These are phyloP conservation scores for Hysterangium stoloniferum DNA, from an alignment of 768 basidiomycete species.

Conservation along the genomic window DNA sequence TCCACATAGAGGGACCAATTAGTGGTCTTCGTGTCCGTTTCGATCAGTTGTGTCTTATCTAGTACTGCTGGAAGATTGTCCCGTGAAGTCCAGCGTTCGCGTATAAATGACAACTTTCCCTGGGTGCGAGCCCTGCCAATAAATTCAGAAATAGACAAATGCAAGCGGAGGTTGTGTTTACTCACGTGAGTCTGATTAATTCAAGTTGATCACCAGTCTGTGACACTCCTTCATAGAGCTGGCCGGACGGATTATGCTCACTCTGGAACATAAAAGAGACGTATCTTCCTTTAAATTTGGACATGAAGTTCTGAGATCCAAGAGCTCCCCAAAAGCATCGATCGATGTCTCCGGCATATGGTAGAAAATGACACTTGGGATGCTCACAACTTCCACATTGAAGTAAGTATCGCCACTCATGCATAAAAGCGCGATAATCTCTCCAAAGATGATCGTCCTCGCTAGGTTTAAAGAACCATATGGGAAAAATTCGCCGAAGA, in stretches of 20 bases:
- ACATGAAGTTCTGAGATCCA: constrained; percentile 21
- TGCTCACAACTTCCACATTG: constrained; percentile 12
- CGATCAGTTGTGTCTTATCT: not conserved
- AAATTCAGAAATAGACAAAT: not conserved
- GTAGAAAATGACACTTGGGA: constrained; percentile 7
- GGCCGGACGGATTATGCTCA: not conserved
- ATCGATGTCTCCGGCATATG: constrained; percentile 21
- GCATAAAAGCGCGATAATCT: constrained; percentile 20
- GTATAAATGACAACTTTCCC: not conserved
- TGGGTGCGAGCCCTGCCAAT: not conserved
- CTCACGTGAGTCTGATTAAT: constrained; percentile 1
- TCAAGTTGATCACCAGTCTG: not conserved
- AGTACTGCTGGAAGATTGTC: not conserved
- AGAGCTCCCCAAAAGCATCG: constrained; percentile 26
- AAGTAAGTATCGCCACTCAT: constrained; percentile 23
- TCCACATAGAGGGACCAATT: not conserved
- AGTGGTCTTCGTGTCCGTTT: not conserved
- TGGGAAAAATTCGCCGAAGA: constrained; percentile 20
- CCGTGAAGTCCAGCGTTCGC: not conserved
- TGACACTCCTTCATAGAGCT: not conserved
- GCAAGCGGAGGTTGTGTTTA: not conserved
- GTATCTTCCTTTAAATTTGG: constrained; percentile 9
- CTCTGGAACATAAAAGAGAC: not conserved
- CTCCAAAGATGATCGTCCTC: constrained; percentile 16
- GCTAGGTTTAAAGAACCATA: constrained; percentile 18